Conservation (phyloP, 352 stramenopile genomes). For the Pythium volutum region DNA sequence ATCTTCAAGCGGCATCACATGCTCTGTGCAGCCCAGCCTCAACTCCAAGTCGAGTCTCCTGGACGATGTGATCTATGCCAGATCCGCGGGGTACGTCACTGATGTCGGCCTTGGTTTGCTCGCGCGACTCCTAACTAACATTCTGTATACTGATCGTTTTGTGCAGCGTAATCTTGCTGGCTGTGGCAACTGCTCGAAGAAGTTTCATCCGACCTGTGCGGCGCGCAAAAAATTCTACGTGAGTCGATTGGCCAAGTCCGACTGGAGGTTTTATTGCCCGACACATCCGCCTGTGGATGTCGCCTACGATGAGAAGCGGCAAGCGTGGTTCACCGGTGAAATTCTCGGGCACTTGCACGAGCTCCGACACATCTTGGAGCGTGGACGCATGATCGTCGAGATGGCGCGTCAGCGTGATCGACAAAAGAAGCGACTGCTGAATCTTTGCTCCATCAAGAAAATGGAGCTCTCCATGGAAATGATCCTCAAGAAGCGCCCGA, state of each 20-base stretch:
- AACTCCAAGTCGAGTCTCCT: constrained; percentile 22
- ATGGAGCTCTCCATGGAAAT: constrained; percentile 72
- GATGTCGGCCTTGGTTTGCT: neutral
- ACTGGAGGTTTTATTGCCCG: constrained; percentile 82
- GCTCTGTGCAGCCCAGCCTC: constrained; percentile 38
- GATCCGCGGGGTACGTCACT: constrained; percentile 33
- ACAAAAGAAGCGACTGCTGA: constrained; percentile 78
- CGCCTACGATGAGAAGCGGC: constrained; percentile 63
- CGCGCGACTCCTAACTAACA: neutral
- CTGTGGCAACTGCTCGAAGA: constrained; percentile 58
- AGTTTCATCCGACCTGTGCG: constrained; percentile 75
- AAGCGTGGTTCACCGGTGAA: constrained; percentile 78
- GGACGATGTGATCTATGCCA: constrained; percentile 62
- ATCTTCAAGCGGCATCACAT: constrained; percentile 65
- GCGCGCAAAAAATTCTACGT: constrained; percentile 63
- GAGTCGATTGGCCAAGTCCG: constrained; percentile 48
- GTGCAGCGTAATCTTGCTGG: constrained; percentile 44
- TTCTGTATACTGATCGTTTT: constrained; percentile 3
- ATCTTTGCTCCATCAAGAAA: constrained; percentile 50
- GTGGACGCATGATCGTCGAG: constrained; percentile 80
- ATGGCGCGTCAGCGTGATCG: constrained; percentile 83
- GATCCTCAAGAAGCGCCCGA: constrained; percentile 73
- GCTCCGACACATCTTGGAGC: constrained; percentile 71
- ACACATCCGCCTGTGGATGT: constrained; percentile 57
- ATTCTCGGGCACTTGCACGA: constrained; percentile 74